Evolutionary conservation across 1,139 yeast genomes (phyloP).

Genomic region (Oligophagozyma castellii): DNA sequence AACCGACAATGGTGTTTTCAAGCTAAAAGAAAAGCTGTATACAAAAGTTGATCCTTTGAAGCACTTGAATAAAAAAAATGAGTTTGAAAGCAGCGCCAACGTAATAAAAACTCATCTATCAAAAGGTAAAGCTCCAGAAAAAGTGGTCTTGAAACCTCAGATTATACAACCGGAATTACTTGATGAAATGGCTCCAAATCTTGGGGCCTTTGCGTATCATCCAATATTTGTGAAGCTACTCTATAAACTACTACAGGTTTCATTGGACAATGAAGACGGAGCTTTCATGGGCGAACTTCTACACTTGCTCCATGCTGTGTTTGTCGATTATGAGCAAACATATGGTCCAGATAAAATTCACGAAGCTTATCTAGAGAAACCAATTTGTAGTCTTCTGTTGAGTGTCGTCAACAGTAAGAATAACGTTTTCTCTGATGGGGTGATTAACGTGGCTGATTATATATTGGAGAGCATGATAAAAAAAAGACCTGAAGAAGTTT

Average conservation of each 20-base stretch:
- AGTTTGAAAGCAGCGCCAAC: constrained; percentile 32
- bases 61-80: constrained; percentile 23
- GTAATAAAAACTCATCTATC: constrained; percentile 26
- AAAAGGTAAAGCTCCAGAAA: constrained; percentile 27
- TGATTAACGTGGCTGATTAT: constrained; percentile 41
- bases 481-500: constrained; percentile 33
- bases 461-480: constrained; percentile 37
- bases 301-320: constrained; percentile 53
- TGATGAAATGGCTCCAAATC: constrained; percentile 20
- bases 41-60: constrained; percentile 29
- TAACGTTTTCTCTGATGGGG: constrained; percentile 31
- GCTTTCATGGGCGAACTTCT: constrained; percentile 44
- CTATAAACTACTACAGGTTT: constrained; percentile 40
- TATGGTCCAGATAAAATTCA: constrained; percentile 30
- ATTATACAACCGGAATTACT: constrained; percentile 22
- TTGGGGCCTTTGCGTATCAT: constrained; percentile 43
- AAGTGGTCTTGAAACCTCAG: constrained; percentile 33
- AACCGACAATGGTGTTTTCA: constrained; percentile 43
- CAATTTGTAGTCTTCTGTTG: constrained; percentile 42
- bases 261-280: constrained; percentile 38
- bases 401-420: constrained; percentile 34
- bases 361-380: constrained; percentile 36
- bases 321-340: constrained; percentile 38
- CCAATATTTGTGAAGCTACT: constrained; percentile 40
- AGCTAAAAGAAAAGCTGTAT: constrained; percentile 34